Evolutionary conservation across 805 yeast genomes (phyloP), one percentile per base, ranked within the genome.

Genomic region (Candida awuae): DNA sequence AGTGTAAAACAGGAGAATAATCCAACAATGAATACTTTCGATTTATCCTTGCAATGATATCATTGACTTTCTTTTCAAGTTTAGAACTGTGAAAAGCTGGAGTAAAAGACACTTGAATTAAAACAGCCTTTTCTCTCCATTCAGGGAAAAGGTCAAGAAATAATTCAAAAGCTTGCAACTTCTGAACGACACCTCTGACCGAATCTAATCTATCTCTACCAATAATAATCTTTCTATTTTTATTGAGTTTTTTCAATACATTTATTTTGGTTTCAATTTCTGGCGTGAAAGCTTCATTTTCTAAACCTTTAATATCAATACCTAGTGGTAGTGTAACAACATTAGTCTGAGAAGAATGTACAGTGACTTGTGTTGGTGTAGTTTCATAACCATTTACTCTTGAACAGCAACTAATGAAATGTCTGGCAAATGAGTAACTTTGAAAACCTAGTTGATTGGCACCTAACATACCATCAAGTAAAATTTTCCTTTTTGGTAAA

Each of bases 141-240:
- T 87, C 87, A 2, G 99, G 98, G 51, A 79, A 87, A 84, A 84
- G 78, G 42, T 82, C 84, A 47, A 92, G 66, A 48, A 92, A 85
- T 63, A 78, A 75, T 53, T 85, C 95, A 61, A 81, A 88, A 0
- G 97, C 97, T 59, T 86, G 82, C 28, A 92, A 64, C 59, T 92
- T 92, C 62, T 92, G 97, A 4, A 84, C 77, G 21, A 92, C 95
- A 23, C 98, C 97, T 45, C 95, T 76, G 16, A 90, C 95, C 8
- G 81, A 65, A 58, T 92, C 97, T 44, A 92, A 71, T 44, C 97
- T 67, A 57, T 92, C 99, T 57, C 98, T 77, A 22, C 98, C 98
- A 29, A 92, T 82, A 49, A 92, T 84, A 47, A 92, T 76, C 58
- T 80, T 84, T 51, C 79, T 75, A 42, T 70, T 78, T 20, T 66